Percentiles rank a stretch among this genome's conserved stretches.
Conservation (phyloP, 441 rosid genomes). For the Capsella rubella region DNA sequence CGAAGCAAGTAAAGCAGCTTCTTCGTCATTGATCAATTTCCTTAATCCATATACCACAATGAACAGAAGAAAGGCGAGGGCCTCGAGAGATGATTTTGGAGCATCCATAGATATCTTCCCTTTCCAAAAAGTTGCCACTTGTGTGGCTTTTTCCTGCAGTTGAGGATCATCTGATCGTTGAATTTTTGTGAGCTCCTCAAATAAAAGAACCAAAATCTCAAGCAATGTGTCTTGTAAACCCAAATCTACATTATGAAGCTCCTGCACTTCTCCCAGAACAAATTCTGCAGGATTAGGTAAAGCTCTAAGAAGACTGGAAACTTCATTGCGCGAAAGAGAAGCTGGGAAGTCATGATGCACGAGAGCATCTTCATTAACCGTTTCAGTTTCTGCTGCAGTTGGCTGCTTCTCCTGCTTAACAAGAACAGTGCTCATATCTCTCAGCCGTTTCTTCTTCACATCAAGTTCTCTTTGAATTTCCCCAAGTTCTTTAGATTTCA, state of each 20-base stretch:
- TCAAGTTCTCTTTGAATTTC: constrained; percentile 16
- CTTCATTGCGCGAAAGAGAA: constrained; percentile 19
- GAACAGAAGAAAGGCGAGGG: constrained; percentile 40
- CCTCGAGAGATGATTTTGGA: constrained; percentile 33
- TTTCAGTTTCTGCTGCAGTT: constrained; percentile 22
- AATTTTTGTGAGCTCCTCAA: constrained; percentile 31
- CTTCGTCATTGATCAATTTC: constrained; percentile 25
- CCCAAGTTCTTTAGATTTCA: constrained; percentile 19
- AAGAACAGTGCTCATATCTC: background rate
- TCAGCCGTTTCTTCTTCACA: constrained; percentile 17
- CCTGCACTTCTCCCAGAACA: constrained; percentile 30
- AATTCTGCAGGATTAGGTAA: constrained; percentile 22
- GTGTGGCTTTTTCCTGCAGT: constrained; percentile 26
- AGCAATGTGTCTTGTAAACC: constrained; percentile 15
- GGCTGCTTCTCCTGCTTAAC: constrained; percentile 20
- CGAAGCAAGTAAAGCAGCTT: constrained; percentile 34
- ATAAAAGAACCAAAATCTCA: constrained; percentile 17
- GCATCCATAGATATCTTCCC: constrained; percentile 26
- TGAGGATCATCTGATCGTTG: constrained; percentile 3
- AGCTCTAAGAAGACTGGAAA: constrained; percentile 20
- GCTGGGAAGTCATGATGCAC: background rate
- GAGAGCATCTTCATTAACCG: constrained; percentile 19
- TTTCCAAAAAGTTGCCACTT: constrained; percentile 38
- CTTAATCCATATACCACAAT: constrained; percentile 31
- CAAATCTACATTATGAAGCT: background rate